phyloP scores from a whole-genome alignment of 1,284 basidiomycete species.

The Puccinia novopanici region DNA sequence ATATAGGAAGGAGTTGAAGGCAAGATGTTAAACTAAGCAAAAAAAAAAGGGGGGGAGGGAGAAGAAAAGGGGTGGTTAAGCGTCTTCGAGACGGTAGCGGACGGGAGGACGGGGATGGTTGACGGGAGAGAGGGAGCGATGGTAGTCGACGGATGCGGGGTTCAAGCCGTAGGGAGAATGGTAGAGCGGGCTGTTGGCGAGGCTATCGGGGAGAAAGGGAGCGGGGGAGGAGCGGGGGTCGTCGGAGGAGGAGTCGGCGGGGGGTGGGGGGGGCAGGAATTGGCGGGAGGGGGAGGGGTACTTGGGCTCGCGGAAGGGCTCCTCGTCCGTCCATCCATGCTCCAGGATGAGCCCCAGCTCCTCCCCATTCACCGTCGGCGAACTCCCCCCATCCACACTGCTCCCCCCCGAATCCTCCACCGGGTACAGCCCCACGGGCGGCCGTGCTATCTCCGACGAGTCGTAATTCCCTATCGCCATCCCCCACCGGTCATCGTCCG shows the following conservation, averaged over 20 bases:
- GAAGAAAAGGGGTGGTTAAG: too few species aligned
- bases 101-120: too few species aligned
- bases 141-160: too few species aligned
- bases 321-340: slow-evolving; percentile 25
- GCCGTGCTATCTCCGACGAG: slow-evolving; percentile 60
- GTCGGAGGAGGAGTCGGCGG: too few species aligned
- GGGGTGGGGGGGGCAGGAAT: neutral
- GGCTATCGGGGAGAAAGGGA: neutral
- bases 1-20: too few species aligned
- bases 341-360: slow-evolving; percentile 29
- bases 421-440: slow-evolving; percentile 66
- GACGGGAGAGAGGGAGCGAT: too few species aligned
- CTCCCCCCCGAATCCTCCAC: slow-evolving; percentile 53
- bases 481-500: slow-evolving; percentile 77
- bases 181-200: too few species aligned
- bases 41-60: too few species aligned
- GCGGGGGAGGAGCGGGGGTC: neutral
- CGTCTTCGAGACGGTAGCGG: too few species aligned
- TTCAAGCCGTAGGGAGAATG: too few species aligned
- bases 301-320: neutral
- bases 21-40: too few species aligned
- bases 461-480: slow-evolving; percentile 61
- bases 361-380: slow-evolving; percentile 17
- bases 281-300: neutral
- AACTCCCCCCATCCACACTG: neutral